Conservation (phyloP, 2,329 filamentous ascomycete genomes). For the Neonectria faginata region DNA sequence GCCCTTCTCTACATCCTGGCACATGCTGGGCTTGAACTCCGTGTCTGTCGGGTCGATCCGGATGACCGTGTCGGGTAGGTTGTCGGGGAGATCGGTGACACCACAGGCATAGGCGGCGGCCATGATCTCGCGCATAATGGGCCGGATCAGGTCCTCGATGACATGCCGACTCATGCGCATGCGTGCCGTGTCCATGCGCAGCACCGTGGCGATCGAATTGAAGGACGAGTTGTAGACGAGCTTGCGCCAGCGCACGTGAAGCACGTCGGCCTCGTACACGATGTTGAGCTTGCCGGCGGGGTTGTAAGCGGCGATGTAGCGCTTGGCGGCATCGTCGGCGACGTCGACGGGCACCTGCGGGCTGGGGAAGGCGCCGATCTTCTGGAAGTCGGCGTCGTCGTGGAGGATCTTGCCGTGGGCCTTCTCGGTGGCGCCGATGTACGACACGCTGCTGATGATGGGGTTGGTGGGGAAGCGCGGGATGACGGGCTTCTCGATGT, state of each 20-base stretch:
- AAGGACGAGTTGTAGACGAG: slow-evolving; percentile 63
- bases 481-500: slow-evolving; percentile 68
- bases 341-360: slow-evolving; percentile 45
- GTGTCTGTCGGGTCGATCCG: slow-evolving; percentile 65
- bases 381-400: slow-evolving; percentile 61
- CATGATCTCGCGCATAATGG: slow-evolving; percentile 66
- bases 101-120: slow-evolving; percentile 59
- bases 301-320: slow-evolving; percentile 62
- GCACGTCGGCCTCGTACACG: slow-evolving; percentile 56
- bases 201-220: slow-evolving; percentile 65
- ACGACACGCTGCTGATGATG: slow-evolving; percentile 64
- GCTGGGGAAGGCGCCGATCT: slow-evolving; percentile 62
- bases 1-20: slow-evolving; percentile 62
- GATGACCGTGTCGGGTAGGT: slow-evolving; percentile 59
- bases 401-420: slow-evolving; percentile 62
- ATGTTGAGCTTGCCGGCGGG: slow-evolving; percentile 58
- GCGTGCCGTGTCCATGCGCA: slow-evolving; percentile 62
- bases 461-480: slow-evolving; percentile 62
- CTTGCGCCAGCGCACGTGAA: slow-evolving; percentile 61
- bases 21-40: slow-evolving; percentile 66
- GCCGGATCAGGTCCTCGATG: slow-evolving; percentile 61
- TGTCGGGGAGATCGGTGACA: slow-evolving; percentile 52
- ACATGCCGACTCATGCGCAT: slow-evolving; percentile 59
- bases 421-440: slow-evolving; percentile 64
- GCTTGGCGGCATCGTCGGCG: slow-evolving; percentile 49